Evolutionary conservation across 2,329 filamentous ascomycete species (phyloP).

Genomic region (Thermoascus crustaceus): DNA sequence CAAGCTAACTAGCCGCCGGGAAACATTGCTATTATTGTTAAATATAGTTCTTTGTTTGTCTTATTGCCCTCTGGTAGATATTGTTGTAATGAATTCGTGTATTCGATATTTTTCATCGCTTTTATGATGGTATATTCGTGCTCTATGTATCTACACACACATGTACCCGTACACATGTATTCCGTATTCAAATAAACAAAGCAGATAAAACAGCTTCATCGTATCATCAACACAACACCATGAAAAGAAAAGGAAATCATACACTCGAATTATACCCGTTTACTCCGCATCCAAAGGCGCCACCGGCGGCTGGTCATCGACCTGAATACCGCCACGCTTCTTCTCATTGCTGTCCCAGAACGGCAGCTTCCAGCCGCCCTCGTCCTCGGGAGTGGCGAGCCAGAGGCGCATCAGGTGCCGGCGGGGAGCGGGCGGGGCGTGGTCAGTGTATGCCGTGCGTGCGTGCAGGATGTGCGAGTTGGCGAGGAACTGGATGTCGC

Average conservation of each 20-base stretch:
- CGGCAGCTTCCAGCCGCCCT: constrained; percentile 79
- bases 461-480: constrained; percentile 77
- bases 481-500: constrained; percentile 79
- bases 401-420: constrained; percentile 77
- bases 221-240: neutral
- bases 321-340: constrained; percentile 84
- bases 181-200: no score
- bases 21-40: no score
- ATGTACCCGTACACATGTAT: no score
- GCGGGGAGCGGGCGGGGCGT: constrained; percentile 58
- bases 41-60: no score
- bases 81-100: no score
- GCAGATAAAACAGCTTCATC: neutral
- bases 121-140: no score
- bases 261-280: constrained; percentile 2
- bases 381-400: constrained; percentile 70
- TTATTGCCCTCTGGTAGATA: no score
- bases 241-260: neutral
- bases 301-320: constrained; percentile 67
- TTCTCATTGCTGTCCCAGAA: constrained; percentile 74
- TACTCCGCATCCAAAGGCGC: constrained; percentile 73
- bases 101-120: no score
- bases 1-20: no score
- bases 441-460: constrained; percentile 69
- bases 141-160: no score